Evolutionary conservation across 164 flowering plant species (phyloP), one percentile per base, ranked within the genome.

Genomic region (Sedum album): DNA sequence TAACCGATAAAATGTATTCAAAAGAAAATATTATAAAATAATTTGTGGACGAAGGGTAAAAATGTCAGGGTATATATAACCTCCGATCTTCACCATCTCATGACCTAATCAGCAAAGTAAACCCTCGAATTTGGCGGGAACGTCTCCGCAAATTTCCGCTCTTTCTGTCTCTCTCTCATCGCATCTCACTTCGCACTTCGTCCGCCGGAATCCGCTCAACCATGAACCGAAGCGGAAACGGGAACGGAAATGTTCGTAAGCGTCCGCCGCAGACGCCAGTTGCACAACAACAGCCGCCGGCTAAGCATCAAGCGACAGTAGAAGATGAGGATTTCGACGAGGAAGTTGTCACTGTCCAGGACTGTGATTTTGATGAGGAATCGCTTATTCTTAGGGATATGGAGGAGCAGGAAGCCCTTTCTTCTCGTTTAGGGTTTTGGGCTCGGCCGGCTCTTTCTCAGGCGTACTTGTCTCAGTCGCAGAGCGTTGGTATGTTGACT

Each of bases 311-410:
- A 5, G 71, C 82, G 6, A 39, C 73, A n/a, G 46, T 74, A 71
- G 96, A 84, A 1, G 97, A 89, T 1, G 97, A 91, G 1, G 91
- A 86, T 46, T 41, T 87, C 48, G 97, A 91, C 77, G 98, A 94
- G 74, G 98, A 94, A 65, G 85, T 91, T 11, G 91, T 84, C 79
- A 89, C 86, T 83, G 88, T 89, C 21, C 69, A 86, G 1, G 73
- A 23, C 1, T 80, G 76, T 65, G 93, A n/a, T 0, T 80, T 78
- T 60, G 93, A 85, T 33, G 98, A 87, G 71, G 93, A 89, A 49
- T 70, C 79, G 4, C 83, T 80, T 35, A 75, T 78, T 48, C 83
- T 83, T 67, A 82, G 80, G 30, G 84, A 84, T 68, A 77, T 81
- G 28, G 86, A 84, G 65, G 79, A 86, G 4, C 83, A 86, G n/a